Evolutionary conservation across 257 asterid species (phyloP).

Genomic region (Handroanthus guayacan): DNA sequence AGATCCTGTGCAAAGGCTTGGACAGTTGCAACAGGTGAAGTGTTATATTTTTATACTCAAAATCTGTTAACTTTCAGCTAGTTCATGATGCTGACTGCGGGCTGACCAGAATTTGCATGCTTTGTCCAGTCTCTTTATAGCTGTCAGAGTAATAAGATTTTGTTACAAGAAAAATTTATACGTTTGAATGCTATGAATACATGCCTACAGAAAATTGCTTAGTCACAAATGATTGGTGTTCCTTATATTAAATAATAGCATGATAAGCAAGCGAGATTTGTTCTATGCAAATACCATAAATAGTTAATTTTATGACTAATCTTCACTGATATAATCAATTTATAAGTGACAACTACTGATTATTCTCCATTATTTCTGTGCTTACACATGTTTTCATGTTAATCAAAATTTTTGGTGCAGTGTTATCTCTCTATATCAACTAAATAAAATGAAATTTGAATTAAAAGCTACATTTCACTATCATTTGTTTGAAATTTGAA

Average conservation of each 20-base stretch:
- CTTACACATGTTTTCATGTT: constrained; percentile 21
- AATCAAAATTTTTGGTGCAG: background rate
- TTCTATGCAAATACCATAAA: background rate
- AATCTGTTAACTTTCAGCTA: constrained; percentile 18
- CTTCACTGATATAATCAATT: background rate
- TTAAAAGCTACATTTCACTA: background rate
- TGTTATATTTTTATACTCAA: constrained; percentile 33
- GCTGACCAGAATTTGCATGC: background rate
- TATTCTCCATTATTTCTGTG: constrained; percentile 4
- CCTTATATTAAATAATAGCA: background rate
- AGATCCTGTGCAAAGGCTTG: constrained; percentile 55
- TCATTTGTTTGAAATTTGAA: constrained; percentile 9
- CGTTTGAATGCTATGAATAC: constrained; percentile 8
- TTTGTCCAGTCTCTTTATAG: background rate
- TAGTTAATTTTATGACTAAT: background rate
- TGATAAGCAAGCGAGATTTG: background rate
- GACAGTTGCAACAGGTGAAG: constrained; percentile 76
- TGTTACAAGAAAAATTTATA: background rate
- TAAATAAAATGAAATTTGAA: constrained; percentile 9
- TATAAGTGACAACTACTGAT: background rate
- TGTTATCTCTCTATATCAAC: background rate
- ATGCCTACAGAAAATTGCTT: background rate
- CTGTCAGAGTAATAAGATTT: background rate
- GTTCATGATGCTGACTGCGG: background rate
- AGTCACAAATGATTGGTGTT: background rate